Evolutionary conservation across 306 rosid genomes (phyloP).

Genomic region (Aeschynomene evenia): DNA sequence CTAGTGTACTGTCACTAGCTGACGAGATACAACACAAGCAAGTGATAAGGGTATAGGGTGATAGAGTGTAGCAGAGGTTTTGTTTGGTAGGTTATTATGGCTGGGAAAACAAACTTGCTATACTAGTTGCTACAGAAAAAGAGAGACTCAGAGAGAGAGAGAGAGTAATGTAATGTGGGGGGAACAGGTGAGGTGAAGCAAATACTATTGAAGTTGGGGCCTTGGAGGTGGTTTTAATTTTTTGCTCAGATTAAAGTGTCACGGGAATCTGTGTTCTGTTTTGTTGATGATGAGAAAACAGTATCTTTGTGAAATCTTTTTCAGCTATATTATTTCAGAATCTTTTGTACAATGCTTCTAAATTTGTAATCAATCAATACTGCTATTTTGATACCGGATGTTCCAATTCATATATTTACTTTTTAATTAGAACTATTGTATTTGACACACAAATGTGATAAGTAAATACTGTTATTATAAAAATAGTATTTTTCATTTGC

Average conservation of each 20-base stretch:
- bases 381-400: too few relatives aligned
- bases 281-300: conserved; percentile 42
- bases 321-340: conserved; percentile 32
- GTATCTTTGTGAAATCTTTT: conserved; percentile 38
- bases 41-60: conserved; percentile 23
- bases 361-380: too few relatives aligned
- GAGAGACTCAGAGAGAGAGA: neutral
- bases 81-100: conserved; percentile 17
- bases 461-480: too few relatives aligned
- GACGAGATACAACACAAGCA: conserved; percentile 8
- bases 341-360: conserved; percentile 23
- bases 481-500: too few relatives aligned
- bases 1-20: conserved; percentile 17
- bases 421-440: too few relatives aligned
- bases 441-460: too few relatives aligned
- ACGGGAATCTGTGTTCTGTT: conserved; percentile 64
- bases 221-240: conserved; percentile 18
- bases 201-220: neutral
- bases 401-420: too few relatives aligned
- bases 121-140: neutral
- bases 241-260: conserved; percentile 56
- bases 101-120: conserved; percentile 24
- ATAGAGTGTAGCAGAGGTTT: conserved; percentile 22
- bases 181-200: conserved; percentile 23
- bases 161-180: conserved; percentile 10